Evolutionary conservation across 805 yeast species (phyloP), one percentile per base, ranked within the genome.

Genomic region (Candida bentonensis): DNA sequence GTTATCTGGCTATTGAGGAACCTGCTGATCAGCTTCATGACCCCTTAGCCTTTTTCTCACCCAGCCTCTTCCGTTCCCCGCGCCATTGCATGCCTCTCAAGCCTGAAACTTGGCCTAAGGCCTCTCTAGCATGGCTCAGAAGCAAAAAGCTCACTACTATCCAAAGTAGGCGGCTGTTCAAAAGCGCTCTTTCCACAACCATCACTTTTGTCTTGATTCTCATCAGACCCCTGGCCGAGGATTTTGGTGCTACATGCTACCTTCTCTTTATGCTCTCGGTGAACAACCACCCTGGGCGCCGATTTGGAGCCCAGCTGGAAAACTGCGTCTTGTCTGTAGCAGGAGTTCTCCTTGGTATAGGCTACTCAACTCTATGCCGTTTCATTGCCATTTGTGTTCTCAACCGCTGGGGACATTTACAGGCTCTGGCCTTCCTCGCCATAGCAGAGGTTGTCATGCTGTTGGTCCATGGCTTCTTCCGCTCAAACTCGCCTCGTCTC

Each of bases 231-330:
- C 61, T 68, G 1, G 49, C 65, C 22, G 48, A 40, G 7, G 54
- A 50, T 7, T 40, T 71, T 15, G 75, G 75, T 3, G 51, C 52
- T 3, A 65, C 68, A 28, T 67, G 71, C 1, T 68, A 69, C 9
- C 64, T 71, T 65, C 52, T 70, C 9, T 70, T 73, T 0, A 49
- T 71, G 34, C 62, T 68, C 3, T 64, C 73, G 1, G 74, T 70
- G 15, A 68, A 67, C 53, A 67, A 68, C 3, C 73, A 70, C 49
- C 74, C 75, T 2, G 75, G 76, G 0, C 62, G 74, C 48, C 60
- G 76, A 42, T 59, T 69, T 2, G 72, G 75, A 21, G 65, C 70
- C 3, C 69, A 71, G 52, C 59, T 71, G 22, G 73, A 71, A 48
- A 65, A 66, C 21, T 60, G 61, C 4, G 51, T 67, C 3, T 58